A percentile compares a stretch with the other conserved stretches of the same genome.
These are phyloP conservation scores for Cynanchum wilfordii DNA, from an alignment of 257 asterid species.

Conservation along the genomic window DNA sequence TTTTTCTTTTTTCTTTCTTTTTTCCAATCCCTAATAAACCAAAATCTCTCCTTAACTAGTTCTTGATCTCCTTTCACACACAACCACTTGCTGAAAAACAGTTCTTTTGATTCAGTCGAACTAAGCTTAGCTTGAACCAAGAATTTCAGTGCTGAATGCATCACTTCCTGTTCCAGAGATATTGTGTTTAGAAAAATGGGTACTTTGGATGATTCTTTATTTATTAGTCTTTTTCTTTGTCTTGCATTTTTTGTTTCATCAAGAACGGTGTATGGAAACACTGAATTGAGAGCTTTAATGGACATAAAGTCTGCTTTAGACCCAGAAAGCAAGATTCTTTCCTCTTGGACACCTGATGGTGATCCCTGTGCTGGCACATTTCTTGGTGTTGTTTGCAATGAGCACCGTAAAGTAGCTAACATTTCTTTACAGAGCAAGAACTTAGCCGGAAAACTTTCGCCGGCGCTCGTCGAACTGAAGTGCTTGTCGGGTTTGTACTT, in stretches of 20 bases:
- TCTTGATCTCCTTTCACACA: neutral
- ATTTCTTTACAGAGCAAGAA: conserved; percentile 58
- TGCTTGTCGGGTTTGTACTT: conserved; percentile 76
- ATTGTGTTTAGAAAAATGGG: conserved; percentile 24
- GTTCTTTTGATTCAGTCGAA: conserved; percentile 5
- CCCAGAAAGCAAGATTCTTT: conserved; percentile 53
- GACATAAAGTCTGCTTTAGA: conserved; percentile 69
- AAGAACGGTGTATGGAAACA: conserved; percentile 34
- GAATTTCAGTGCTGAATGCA: neutral
- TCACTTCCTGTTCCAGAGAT: neutral
- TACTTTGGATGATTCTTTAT: conserved; percentile 16
- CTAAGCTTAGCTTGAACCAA: neutral
- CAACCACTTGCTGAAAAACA: conserved; percentile 12
- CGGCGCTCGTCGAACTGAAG: conserved; percentile 79
- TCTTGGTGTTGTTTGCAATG: conserved; percentile 79
- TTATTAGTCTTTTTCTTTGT: conserved; percentile 14
- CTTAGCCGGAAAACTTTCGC: conserved; percentile 74
- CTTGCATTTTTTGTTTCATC: conserved; percentile 29
- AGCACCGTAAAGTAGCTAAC: conserved; percentile 71
- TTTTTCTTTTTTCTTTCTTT: neutral
- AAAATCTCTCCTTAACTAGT: neutral
- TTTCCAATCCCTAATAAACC: conserved; percentile 23
- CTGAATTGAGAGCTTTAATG: conserved; percentile 79
- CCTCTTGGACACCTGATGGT: conserved; percentile 64
- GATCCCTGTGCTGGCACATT: conserved; percentile 79